Evolutionary conservation across 2,329 filamentous ascomycete species (phyloP).

Genomic region (Exserohilum rostratum): DNA sequence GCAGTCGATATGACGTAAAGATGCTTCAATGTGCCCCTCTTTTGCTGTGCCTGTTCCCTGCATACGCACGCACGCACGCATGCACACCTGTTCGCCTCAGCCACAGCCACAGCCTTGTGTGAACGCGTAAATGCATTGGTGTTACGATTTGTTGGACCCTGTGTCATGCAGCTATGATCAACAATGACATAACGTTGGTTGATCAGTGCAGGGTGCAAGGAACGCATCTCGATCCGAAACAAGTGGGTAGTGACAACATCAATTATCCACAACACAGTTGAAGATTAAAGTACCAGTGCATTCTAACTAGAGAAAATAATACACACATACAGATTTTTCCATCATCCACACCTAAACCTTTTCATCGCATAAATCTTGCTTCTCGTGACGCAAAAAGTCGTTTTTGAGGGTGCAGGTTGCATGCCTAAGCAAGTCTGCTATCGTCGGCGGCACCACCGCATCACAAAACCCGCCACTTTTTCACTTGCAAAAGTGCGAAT

Average conservation of each 20-base stretch:
- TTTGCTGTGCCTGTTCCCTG: no score
- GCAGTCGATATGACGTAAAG: not conserved
- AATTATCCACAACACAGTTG: not conserved
- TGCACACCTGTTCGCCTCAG: no score
- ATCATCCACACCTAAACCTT: slow-evolving; percentile 6
- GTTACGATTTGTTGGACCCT: no score
- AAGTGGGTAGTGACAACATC: not conserved
- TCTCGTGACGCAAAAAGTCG: slow-evolving; percentile 14
- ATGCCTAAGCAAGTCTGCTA: slow-evolving; percentile 37
- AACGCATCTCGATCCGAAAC: no score
- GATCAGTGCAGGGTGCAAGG: no score
- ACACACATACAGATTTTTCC: slow-evolving; percentile 30
- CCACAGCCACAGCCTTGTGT: not conserved
- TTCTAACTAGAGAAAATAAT: slow-evolving; percentile 39
- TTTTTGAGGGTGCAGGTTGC: slow-evolving; percentile 1
- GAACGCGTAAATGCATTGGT: no score
- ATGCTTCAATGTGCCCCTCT: no score
- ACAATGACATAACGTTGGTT: no score
- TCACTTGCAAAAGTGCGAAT: slow-evolving; percentile 2
- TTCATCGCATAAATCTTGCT: slow-evolving; percentile 28
- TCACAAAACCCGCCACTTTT: slow-evolving; percentile 12
- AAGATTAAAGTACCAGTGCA: slow-evolving; percentile 27
- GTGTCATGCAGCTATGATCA: not conserved
- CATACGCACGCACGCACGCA: no score
- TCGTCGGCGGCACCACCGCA: slow-evolving; percentile 12